Conservation (phyloP, 2,329 filamentous ascomycete species). For the Fusarium pininemorale region DNA sequence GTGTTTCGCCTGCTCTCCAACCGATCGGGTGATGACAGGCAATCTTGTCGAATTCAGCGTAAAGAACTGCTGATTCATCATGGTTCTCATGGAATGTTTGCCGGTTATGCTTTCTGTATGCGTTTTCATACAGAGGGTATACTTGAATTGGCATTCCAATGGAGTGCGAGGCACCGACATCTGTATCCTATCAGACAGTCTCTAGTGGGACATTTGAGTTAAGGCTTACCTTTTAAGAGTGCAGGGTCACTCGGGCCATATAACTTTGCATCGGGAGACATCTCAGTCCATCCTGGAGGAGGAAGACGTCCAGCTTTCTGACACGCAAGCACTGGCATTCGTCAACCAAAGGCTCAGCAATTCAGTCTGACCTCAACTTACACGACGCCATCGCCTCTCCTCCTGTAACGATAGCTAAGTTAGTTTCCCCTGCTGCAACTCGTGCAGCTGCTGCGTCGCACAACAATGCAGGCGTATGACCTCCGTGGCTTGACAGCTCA, state of each 20-base stretch:
- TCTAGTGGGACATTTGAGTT: rapidly evolving
- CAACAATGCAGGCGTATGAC: conserved; percentile 68
- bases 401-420: conserved; percentile 68
- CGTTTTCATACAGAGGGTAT: conserved; percentile 74
- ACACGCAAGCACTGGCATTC: conserved; percentile 46
- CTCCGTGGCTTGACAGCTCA: conserved; percentile 66
- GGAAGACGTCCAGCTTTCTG: conserved; percentile 49
- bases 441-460: conserved; percentile 71
- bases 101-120: conserved; percentile 63
- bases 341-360: neutral
- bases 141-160: conserved; percentile 73
- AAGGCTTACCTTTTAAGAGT: conserved; percentile 39
- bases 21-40: conserved; percentile 62
- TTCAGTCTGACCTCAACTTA: conserved; percentile 36
- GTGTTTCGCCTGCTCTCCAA: conserved; percentile 63
- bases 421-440: conserved; percentile 62
- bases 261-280: conserved; percentile 56
- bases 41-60: conserved; percentile 67
- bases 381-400: conserved; percentile 71
- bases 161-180: conserved; percentile 63
- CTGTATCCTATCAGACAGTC: conserved; percentile 45
- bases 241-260: conserved; percentile 58
- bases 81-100: conserved; percentile 66
- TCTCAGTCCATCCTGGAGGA: conserved; percentile 67
- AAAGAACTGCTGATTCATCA: conserved; percentile 66